Evolutionary conservation across 129 eudicot species (phyloP), one percentile per base, ranked within the genome.

Genomic region (Glebionis coronaria): DNA sequence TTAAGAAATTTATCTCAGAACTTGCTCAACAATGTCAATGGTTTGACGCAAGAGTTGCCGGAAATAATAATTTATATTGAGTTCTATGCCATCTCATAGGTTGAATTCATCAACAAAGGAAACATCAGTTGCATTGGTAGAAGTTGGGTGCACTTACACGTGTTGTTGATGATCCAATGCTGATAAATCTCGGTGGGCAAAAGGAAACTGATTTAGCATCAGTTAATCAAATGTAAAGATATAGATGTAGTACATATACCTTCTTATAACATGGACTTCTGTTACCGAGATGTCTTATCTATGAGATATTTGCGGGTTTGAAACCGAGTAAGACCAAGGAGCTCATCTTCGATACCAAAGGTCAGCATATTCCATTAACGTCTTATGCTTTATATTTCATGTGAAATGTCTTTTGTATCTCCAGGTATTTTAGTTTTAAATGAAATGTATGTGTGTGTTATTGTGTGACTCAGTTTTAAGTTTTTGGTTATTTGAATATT

Each of bases 41-140:
- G n/a, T n/a, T n/a, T n/a, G n/a, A n/a, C n/a, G n/a, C n/a, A n/a
- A n/a, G n/a, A n/a, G n/a, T n/a, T n/a, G n/a, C n/a, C n/a, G n/a
- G n/a, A n/a, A n/a, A n/a, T n/a, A n/a, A n/a, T n/a, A n/a, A n/a
- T n/a, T n/a, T n/a, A n/a, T n/a, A n/a, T 81, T 93, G 86, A 88
- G 98, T 75, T 93, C 98, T 73, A 82, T 62, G 77, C 98, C 98
- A 80, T 74, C 98, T 79, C 96, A 94, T 87, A 93, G 98, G 84
- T 78, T 93, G 78, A 93, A 93, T 82, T 81, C 98, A 44, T 86
- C 98, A n/a, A n/a, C n/a, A n/a, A n/a, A n/a, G n/a, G n/a, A n/a
- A n/a, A n/a, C n/a, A n/a, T n/a, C n/a, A n/a, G n/a, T n/a, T n/a
- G n/a, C n/a, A n/a, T n/a, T n/a, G n/a, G n/a, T n/a, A n/a, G n/a